Percentiles rank a stretch among this genome's conserved stretches.
Evolutionary conservation across 2,329 filamentous ascomycete species (phyloP).

Genomic region (Ophiostoma fasciatum): DNA sequence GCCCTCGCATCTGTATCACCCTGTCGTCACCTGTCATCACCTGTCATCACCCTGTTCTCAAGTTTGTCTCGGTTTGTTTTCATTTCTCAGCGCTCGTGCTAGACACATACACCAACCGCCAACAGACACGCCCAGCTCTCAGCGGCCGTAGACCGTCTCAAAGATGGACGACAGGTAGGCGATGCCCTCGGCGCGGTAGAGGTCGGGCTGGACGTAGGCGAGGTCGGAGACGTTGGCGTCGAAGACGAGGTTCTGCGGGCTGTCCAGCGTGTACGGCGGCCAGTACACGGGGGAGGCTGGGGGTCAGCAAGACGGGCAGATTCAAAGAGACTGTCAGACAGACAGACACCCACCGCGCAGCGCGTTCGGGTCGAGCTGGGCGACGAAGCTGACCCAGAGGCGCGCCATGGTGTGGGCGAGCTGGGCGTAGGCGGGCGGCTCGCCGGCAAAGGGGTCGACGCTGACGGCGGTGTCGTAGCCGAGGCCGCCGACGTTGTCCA

Average conservation of each 20-base stretch:
- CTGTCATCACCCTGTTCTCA: too few relatives aligned
- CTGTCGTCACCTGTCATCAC: too few relatives aligned
- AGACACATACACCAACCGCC: too few relatives aligned
- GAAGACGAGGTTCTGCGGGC: constrained; percentile 9
- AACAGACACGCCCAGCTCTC: too few relatives aligned
- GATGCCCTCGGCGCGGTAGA: constrained; percentile 7
- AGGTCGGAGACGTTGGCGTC: neutral
- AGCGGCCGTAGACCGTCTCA: too few relatives aligned
- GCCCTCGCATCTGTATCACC: too few relatives aligned
- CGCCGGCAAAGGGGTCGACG: constrained; percentile 26
- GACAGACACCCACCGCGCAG: too few relatives aligned
- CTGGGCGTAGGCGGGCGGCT: constrained; percentile 24
- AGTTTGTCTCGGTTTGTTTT: too few relatives aligned
- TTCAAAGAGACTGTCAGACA: too few relatives aligned
- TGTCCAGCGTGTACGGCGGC: constrained; percentile 11
- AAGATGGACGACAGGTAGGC: too few relatives aligned
- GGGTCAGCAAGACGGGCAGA: neutral
- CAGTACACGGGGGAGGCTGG: neutral
- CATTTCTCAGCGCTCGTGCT: too few relatives aligned
- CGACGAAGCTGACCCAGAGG: constrained; percentile 9
- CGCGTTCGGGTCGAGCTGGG: constrained; percentile 5
- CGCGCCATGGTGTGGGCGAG: constrained; percentile 15
- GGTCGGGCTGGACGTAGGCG: constrained; percentile 5
- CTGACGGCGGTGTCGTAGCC: constrained; percentile 25
- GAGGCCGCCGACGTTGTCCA: constrained; percentile 32